Conservation (phyloP, 2,329 filamentous ascomycete species). For the Chalara sp. region DNA sequence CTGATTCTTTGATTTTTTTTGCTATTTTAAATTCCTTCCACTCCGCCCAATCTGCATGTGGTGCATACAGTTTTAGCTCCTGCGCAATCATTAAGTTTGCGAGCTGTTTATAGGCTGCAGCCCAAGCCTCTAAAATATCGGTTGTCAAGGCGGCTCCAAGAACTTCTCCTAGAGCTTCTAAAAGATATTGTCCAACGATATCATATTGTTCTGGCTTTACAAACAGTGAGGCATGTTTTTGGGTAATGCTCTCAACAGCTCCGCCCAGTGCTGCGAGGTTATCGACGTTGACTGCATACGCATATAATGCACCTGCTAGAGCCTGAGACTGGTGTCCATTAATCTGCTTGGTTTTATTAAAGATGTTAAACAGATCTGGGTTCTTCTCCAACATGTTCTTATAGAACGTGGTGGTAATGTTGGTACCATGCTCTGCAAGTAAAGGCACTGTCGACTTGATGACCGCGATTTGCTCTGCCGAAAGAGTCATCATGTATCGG, state of each 20-base stretch:
- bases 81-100: constrained; percentile 63
- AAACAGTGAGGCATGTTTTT: constrained; percentile 70
- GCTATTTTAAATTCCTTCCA: constrained; percentile 50
- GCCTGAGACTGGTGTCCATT: constrained; percentile 64
- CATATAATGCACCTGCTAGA: constrained; percentile 61
- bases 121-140: constrained; percentile 65
- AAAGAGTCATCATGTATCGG: constrained; percentile 38
- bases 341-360: constrained; percentile 63
- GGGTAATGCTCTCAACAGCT: constrained; percentile 60
- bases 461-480: constrained; percentile 57
- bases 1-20: constrained; percentile 54
- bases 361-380: constrained; percentile 61
- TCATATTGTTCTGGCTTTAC: constrained; percentile 63
- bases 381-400: constrained; percentile 56
- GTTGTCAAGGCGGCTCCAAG: constrained; percentile 61
- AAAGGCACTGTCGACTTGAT: constrained; percentile 75
- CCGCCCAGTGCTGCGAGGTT: constrained; percentile 53
- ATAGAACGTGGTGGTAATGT: constrained; percentile 71
- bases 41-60: constrained; percentile 35
- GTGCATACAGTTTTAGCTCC: constrained; percentile 56
- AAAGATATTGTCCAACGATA: constrained; percentile 61
- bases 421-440: constrained; percentile 58
- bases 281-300: constrained; percentile 68
- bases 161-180: constrained; percentile 60
- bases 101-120: constrained; percentile 62